These are phyloP conservation scores for Trichosporon ovoides DNA, from an alignment of 1,284 basidiomycete species.

Conservation along the genomic window DNA sequence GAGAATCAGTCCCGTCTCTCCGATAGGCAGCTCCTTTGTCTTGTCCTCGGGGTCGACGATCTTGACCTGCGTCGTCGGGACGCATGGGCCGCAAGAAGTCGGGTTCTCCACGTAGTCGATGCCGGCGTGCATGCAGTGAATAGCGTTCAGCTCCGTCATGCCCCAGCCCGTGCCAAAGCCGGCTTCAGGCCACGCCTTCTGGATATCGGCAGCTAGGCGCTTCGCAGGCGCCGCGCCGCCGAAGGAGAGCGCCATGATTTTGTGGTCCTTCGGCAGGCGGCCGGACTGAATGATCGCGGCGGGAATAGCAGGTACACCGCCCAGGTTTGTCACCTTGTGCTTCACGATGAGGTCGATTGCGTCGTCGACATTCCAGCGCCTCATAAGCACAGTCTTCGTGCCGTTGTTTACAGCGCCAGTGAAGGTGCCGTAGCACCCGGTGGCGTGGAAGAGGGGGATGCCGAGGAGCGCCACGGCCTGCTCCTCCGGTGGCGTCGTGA, in stretches of 20 bases:
- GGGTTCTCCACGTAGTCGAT: constrained; percentile 32
- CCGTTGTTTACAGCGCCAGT: constrained; percentile 34
- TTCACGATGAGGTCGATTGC: constrained; percentile 31
- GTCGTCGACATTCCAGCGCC: constrained; percentile 32
- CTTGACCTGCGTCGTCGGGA: constrained; percentile 34
- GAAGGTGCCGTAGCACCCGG: constrained; percentile 39
- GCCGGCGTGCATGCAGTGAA: constrained; percentile 35
- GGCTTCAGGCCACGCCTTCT: constrained; percentile 32
- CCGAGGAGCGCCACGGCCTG: constrained; percentile 23
- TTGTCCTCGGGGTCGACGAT: constrained; percentile 36
- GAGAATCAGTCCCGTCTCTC: constrained; percentile 31
- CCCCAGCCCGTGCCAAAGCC: constrained; percentile 34
- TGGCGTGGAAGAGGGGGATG: constrained; percentile 45
- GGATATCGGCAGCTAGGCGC: constrained; percentile 33
- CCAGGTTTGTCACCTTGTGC: constrained; percentile 37
- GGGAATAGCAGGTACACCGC: constrained; percentile 43
- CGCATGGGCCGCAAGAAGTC: constrained; percentile 25
- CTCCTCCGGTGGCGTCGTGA: constrained; percentile 3
- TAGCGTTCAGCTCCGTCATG: constrained; percentile 43
- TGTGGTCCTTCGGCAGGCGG: constrained; percentile 23
- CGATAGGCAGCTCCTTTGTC: constrained; percentile 18
- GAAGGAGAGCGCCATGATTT: constrained; percentile 38
- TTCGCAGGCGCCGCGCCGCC: constrained; percentile 42
- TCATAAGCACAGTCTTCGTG: constrained; percentile 36
- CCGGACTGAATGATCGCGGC: constrained; percentile 34